Evolutionary conservation across 768 basidiomycete genomes (phyloP).

Genomic region (Pholiota conissans): DNA sequence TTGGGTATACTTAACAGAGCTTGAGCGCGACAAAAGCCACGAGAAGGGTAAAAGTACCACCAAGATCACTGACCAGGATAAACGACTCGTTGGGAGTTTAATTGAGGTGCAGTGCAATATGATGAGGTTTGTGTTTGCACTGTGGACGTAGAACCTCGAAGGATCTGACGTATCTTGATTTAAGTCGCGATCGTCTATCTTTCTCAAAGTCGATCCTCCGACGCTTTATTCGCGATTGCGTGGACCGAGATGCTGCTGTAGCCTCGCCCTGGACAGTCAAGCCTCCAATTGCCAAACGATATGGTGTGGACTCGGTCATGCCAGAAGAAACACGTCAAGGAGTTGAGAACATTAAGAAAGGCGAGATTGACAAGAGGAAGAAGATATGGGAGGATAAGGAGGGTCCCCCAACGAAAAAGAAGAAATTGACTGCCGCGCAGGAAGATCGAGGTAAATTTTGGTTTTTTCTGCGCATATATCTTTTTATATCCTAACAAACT

Average conservation of each 20-base stretch:
- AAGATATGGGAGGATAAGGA: conserved; percentile 90
- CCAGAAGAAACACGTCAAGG: conserved; percentile 79
- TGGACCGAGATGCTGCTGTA: conserved; percentile 88
- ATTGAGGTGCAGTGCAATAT: conserved; percentile 80
- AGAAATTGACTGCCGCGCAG: conserved; percentile 70
- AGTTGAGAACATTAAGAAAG: conserved; percentile 79
- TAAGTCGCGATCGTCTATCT: conserved; percentile 89
- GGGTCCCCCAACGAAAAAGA: conserved; percentile 76
- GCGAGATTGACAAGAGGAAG: conserved; percentile 91
- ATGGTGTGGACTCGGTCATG: conserved; percentile 85
- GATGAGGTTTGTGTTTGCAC: conserved; percentile 64
- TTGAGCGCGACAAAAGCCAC: conserved; percentile 67
- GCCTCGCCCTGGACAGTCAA: conserved; percentile 98
- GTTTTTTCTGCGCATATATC: conserved; percentile 7
- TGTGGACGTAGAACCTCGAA: conserved; percentile 4
- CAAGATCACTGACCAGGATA: conserved; percentile 55
- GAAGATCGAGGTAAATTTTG: conserved; percentile 65
- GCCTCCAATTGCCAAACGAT: conserved; percentile 75
- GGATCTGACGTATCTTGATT: conserved; percentile 2
- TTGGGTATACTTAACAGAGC: conserved; percentile 82
- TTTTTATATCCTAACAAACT: conserved; percentile 22
- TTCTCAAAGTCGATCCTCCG: conserved; percentile 98
- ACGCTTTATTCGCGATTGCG: conserved; percentile 93
- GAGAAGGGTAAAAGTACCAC: conserved; percentile 55
- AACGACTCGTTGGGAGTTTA: conserved; percentile 69